phyloP scores from a whole-genome alignment of 2,329 filamentous ascomycete genomes.

The Nothopassalora personata region DNA sequence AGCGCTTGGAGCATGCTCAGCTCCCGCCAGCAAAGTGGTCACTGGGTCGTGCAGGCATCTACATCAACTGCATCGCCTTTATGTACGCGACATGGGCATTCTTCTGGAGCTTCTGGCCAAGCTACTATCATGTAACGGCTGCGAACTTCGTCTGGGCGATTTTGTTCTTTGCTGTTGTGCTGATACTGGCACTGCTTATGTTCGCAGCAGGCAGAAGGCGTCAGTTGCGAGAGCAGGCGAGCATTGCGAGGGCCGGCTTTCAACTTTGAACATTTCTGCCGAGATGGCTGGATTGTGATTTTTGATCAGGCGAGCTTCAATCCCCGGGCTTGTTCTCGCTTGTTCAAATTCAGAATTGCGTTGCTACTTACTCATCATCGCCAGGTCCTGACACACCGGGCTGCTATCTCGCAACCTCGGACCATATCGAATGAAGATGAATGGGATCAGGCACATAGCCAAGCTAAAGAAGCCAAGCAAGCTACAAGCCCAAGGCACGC shows the following conservation, averaged over 20 bases:
- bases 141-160: constrained; percentile 49
- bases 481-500: constrained; percentile 61
- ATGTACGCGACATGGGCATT: constrained; percentile 33
- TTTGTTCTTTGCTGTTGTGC: constrained; percentile 37
- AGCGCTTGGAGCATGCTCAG: constrained; percentile 32
- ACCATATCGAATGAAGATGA: constrained; percentile 54
- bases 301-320: background rate
- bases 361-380: constrained; percentile 10
- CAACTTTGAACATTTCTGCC: background rate
- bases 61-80: constrained; percentile 35
- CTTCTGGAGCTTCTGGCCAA: constrained; percentile 42
- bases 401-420: constrained; percentile 51
- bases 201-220: background rate
- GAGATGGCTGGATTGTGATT: background rate
- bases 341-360: background rate
- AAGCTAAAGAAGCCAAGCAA: constrained; percentile 47
- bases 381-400: constrained; percentile 58
- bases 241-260: background rate
- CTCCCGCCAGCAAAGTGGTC: constrained; percentile 36
- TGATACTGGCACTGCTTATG: constrained; percentile 1
- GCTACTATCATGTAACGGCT: constrained; percentile 30
- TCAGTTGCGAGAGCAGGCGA: background rate
- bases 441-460: constrained; percentile 51
- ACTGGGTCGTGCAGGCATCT: constrained; percentile 35
- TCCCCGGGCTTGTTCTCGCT: background rate